These are phyloP conservation scores for Malus orientalis DNA, from an alignment of 306 rosid genomes.

Conservation along the genomic window DNA sequence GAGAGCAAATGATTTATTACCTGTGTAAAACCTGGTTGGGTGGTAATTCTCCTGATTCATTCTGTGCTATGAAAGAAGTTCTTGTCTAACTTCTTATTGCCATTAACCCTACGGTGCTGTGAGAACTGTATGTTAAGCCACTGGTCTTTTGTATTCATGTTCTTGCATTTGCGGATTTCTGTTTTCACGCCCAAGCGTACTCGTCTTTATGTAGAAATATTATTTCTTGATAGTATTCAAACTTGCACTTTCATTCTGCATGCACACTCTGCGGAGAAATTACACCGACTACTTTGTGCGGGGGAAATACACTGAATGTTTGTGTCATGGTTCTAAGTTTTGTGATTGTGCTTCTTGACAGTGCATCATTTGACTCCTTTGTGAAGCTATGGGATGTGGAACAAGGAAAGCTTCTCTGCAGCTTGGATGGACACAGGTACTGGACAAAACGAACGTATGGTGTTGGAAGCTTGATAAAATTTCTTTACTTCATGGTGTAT, in stretches of 20 bases:
- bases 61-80: neutral
- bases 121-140: neutral
- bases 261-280: neutral
- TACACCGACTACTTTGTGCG: neutral
- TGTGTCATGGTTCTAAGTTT: neutral
- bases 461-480: neutral
- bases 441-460: neutral
- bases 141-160: neutral
- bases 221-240: neutral
- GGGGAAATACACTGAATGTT: neutral
- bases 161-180: neutral
- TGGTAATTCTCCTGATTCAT: neutral
- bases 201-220: neutral
- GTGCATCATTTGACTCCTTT: constrained; percentile 91
- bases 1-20: neutral
- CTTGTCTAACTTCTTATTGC: neutral
- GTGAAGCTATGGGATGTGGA: constrained; percentile 90
- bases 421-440: constrained; percentile 89
- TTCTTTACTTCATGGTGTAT: neutral
- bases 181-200: neutral
- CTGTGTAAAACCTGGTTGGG: neutral
- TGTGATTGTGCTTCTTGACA: constrained; percentile 20
- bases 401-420: constrained; percentile 61
- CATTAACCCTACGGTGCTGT: neutral
- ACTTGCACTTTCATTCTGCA: neutral